Percentiles rank a stretch among this genome's conserved stretches.
phyloP scores from a whole-genome alignment of 371 early-diverging fungal genomes.

The Zopfochytrium polystomum region DNA sequence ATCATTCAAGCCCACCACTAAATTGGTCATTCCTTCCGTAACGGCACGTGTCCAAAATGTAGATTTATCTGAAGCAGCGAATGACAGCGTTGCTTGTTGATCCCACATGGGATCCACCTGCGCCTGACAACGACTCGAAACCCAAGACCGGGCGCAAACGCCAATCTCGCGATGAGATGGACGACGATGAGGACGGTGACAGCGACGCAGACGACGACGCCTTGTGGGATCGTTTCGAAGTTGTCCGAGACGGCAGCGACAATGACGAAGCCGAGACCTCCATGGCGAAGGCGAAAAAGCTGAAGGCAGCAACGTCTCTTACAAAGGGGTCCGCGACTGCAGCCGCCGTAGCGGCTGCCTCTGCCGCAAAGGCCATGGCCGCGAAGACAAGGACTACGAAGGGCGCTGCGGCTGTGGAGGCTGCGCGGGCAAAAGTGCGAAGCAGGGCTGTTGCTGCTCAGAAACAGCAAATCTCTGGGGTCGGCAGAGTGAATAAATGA shows the following conservation, averaged over 20 bases:
- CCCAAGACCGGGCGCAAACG: no score
- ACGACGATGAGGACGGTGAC: neutral
- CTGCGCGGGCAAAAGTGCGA: no score
- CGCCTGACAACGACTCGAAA: neutral
- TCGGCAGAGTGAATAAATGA: no score
- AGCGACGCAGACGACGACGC: constrained; percentile 8
- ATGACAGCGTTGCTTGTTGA: constrained; percentile 63
- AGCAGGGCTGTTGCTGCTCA: no score
- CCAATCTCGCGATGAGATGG: neutral
- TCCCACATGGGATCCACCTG: constrained; percentile 47
- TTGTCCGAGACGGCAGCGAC: neutral
- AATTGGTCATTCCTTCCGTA: neutral
- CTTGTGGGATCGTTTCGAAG: constrained; percentile 5
- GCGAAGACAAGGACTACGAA: neutral
- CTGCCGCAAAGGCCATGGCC: no score
- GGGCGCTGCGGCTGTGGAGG: neutral
- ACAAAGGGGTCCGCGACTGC: neutral
- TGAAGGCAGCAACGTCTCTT: neutral
- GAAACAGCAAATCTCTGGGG: no score
- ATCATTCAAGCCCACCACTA: neutral
- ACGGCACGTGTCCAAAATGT: no score
- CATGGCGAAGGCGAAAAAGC: constrained; percentile 1
- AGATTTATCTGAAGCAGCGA: constrained; percentile 75
- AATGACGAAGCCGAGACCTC: constrained; percentile 1
- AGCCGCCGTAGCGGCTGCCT: no score